Percentiles rank a stretch among this genome's conserved stretches.
These are phyloP conservation scores for Phylloporus rhodoxanthus DNA, from an alignment of 768 basidiomycete species.

Conservation along the genomic window DNA sequence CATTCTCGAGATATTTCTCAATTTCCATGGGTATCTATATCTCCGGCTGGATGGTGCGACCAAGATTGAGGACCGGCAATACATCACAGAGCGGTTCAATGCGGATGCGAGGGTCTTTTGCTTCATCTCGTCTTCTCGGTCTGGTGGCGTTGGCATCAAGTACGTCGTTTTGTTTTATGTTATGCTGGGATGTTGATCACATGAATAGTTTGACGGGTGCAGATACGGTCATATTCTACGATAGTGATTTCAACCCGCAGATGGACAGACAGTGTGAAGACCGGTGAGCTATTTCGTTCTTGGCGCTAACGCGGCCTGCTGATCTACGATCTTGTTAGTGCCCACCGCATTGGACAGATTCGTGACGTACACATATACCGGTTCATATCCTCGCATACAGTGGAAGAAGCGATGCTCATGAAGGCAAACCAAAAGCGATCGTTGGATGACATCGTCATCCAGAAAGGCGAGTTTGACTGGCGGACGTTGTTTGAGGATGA, in stretches of 20 bases:
- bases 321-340: constrained; percentile 40
- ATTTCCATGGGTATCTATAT: constrained; percentile 89
- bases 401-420: constrained; percentile 93
- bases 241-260: constrained; percentile 95
- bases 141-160: constrained; percentile 94
- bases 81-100: constrained; percentile 84
- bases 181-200: constrained; percentile 17
- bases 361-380: constrained; percentile 96
- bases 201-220: constrained; percentile 66
- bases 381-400: constrained; percentile 83
- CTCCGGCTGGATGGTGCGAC: constrained; percentile 92
- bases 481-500: constrained; percentile 69
- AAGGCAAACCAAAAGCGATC: constrained; percentile 98
- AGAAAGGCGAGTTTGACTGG: constrained; percentile 94
- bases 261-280: constrained; percentile 98
- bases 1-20: constrained; percentile 89
- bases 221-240: constrained; percentile 96
- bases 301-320: not conserved
- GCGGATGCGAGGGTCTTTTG: constrained; percentile 73
- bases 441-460: constrained; percentile 86
- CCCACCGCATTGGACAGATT: constrained; percentile 97
- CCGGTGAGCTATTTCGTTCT: constrained; percentile 41
- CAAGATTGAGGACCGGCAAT: constrained; percentile 90
- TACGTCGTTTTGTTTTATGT: constrained; percentile 33
- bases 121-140: constrained; percentile 81